Percentiles rank a stretch among this genome's conserved stretches.
Conservation (phyloP, 495 filamentous ascomycete genomes). For the Pseudevernia furfuracea region DNA sequence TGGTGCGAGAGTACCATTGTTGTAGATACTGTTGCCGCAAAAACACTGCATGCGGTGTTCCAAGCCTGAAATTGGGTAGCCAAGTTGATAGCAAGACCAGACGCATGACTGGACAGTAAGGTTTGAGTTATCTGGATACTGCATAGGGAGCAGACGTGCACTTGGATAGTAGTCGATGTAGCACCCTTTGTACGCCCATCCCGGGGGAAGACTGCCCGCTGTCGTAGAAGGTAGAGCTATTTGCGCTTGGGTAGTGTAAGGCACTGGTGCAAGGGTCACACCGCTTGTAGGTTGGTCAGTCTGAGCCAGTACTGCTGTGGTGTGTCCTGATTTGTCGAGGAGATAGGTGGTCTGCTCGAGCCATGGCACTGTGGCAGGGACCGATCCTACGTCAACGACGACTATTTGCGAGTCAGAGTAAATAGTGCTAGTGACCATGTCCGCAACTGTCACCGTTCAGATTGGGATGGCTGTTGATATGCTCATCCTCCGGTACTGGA, state of each 20-base stretch:
- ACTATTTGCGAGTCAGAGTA: slow-evolving; percentile 10
- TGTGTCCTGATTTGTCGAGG: slow-evolving; percentile 2
- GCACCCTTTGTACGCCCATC: background rate
- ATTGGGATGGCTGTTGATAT: background rate
- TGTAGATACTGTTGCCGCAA: background rate
- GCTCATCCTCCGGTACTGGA: background rate
- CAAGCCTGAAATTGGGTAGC: background rate
- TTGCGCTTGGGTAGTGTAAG: background rate
- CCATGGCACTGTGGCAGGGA: slow-evolving; percentile 7
- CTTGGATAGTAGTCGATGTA: background rate
- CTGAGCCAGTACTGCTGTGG: slow-evolving; percentile 8
- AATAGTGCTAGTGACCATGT: slow-evolving; percentile 5
- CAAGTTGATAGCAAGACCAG: background rate
- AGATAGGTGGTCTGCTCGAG: slow-evolving; percentile 13
- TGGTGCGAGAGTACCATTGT: background rate
- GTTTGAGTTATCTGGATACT: background rate
- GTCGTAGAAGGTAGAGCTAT: background rate
- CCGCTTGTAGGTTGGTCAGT: slow-evolving; percentile 7
- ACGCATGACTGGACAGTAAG: background rate
- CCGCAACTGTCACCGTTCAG: background rate
- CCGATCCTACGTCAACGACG: slow-evolving; percentile 4
- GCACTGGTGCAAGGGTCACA: background rate
- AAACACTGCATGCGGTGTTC: background rate
- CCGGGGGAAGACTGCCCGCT: background rate
- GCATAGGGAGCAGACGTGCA: background rate